Conservation (phyloP, 176 grass and related monocot genomes). For the Cenchrus purpureus region DNA sequence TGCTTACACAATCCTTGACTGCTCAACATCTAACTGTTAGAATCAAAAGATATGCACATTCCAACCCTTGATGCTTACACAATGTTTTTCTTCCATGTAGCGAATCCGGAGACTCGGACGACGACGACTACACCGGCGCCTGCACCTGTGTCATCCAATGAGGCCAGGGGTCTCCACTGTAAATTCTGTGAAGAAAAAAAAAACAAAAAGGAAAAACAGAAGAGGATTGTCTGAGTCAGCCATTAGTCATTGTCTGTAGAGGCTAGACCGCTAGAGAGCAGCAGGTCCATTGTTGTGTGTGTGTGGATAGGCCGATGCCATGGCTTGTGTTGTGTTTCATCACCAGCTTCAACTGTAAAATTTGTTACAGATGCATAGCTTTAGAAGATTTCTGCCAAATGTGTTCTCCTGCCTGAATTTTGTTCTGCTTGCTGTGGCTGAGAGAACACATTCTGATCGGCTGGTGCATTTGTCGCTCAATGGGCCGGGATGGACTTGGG, state of each 20-base stretch:
- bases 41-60: neutral
- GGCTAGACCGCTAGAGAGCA: neutral
- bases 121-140: neutral
- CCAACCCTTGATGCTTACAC: neutral
- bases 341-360: constrained; percentile 37
- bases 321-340: constrained; percentile 39
- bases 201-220: neutral
- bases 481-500: neutral
- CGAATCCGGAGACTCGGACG: constrained; percentile 45
- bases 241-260: constrained; percentile 38
- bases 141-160: constrained; percentile 48
- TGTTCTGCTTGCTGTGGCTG: neutral
- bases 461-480: neutral
- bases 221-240: constrained; percentile 3
- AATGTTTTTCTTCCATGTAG: constrained; percentile 16
- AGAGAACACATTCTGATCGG: neutral
- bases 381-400: constrained; percentile 36
- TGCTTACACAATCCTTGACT: neutral
- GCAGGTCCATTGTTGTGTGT: neutral
- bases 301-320: neutral
- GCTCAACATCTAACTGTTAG: neutral
- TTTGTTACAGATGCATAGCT: constrained; percentile 44
- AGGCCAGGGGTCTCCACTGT: constrained; percentile 33
- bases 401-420: neutral
- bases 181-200: constrained; percentile 38